A percentile compares a stretch with the other conserved stretches of the same genome.
These are phyloP conservation scores for Biancaea sappan DNA, from an alignment of 306 rosid genomes.

Conservation along the genomic window DNA sequence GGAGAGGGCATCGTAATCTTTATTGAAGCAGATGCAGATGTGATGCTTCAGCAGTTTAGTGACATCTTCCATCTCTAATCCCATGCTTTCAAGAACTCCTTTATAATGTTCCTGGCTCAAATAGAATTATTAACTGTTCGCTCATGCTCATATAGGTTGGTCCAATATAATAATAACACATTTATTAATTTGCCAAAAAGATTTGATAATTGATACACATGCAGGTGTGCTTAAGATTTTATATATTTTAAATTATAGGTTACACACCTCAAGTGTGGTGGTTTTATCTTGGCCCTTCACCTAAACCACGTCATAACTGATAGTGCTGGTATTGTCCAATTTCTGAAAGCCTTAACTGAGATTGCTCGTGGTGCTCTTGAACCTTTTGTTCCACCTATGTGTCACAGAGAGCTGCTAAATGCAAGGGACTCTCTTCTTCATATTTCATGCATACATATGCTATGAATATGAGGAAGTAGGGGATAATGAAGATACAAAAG, in stretches of 20 bases:
- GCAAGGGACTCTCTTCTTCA: neutral
- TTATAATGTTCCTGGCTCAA: neutral
- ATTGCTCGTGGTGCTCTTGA: neutral
- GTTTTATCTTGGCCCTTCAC: neutral
- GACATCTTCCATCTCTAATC: neutral
- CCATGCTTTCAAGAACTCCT: neutral
- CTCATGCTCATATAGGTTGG: neutral
- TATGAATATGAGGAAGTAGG: neutral
- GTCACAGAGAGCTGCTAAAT: neutral
- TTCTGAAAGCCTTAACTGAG: neutral
- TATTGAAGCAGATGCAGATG: neutral
- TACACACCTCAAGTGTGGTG: neutral
- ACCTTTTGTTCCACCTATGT: neutral
- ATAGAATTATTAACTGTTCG: neutral
- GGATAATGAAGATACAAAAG: neutral
- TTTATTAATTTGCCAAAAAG: too few relatives aligned
- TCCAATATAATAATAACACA: too few relatives aligned
- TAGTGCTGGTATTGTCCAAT: neutral
- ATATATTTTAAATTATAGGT: neutral
- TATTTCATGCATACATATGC: neutral
- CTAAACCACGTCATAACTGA: neutral
- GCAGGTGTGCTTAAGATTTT: too few relatives aligned
- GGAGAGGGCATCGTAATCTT: neutral
- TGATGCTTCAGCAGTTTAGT: neutral
- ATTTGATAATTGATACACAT: too few relatives aligned